phyloP scores from a whole-genome alignment of 306 rosid genomes.

The Quercus berberidifolia region DNA sequence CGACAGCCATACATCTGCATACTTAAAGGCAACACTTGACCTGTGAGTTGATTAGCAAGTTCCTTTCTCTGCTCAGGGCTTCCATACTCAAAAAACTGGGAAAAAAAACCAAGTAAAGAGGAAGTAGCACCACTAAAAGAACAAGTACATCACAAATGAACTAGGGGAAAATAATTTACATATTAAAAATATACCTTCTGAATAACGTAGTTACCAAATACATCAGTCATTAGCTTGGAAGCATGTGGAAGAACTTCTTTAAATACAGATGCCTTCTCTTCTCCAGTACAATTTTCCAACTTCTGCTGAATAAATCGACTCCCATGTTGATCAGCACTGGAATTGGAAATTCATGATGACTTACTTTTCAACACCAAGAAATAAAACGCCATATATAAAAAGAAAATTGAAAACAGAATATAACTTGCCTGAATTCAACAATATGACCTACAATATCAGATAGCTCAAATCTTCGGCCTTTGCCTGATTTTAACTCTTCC shows the following conservation, averaged over 20 bases:
- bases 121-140: neutral
- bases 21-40: constrained; percentile 51
- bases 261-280: constrained; percentile 49
- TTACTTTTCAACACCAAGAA: constrained; percentile 20
- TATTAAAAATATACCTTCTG: constrained; percentile 35
- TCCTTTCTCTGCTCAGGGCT: constrained; percentile 33
- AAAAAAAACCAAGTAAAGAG: neutral
- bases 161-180: neutral
- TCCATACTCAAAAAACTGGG: constrained; percentile 55
- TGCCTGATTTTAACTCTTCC: constrained; percentile 53
- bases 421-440: constrained; percentile 49
- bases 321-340: constrained; percentile 58
- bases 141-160: neutral
- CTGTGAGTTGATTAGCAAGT: constrained; percentile 34
- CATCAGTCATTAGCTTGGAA: constrained; percentile 48
- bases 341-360: constrained; percentile 14
- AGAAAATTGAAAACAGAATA: constrained; percentile 2
- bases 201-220: constrained; percentile 52
- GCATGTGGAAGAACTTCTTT: constrained; percentile 54
- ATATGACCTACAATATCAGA: constrained; percentile 51
- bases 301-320: constrained; percentile 59
- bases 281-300: constrained; percentile 32
- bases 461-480: constrained; percentile 54
- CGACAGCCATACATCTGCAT: constrained; percentile 63
- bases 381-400: constrained; percentile 7